Evolutionary conservation across 2,329 filamentous ascomycete species (phyloP).

Genomic region (Curvularia spicifera): DNA sequence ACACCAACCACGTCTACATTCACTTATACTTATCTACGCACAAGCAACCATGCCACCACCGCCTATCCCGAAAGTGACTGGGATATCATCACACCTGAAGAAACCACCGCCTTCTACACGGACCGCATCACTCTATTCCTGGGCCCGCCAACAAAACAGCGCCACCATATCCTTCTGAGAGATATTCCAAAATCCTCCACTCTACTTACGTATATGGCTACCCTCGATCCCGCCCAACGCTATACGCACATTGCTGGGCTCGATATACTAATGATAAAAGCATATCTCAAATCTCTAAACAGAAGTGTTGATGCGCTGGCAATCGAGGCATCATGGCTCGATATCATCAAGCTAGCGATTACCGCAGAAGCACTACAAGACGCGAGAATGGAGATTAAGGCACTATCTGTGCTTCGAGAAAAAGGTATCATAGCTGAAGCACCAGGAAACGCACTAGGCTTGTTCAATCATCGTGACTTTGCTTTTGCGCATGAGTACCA

Average conservation of each 20-base stretch:
- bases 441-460: background rate
- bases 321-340: constrained; percentile 2
- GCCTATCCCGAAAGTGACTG: background rate
- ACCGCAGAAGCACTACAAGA: constrained; percentile 9
- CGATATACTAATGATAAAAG: background rate
- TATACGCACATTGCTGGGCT: background rate
- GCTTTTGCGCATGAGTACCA: background rate
- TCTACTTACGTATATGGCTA: background rate
- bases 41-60: background rate
- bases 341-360: constrained; percentile 9
- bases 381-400: background rate
- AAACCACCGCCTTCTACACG: background rate
- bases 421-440: constrained; percentile 1
- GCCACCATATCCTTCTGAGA: constrained; percentile 6
- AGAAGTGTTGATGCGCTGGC: background rate
- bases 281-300: background rate
- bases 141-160: background rate
- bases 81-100: constrained; percentile 7
- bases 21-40: background rate
- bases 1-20: background rate
- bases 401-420: background rate
- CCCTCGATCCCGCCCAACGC: constrained; percentile 1
- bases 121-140: constrained; percentile 14
- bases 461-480: background rate
- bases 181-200: constrained; percentile 5